These are phyloP conservation scores for Russula abietina DNA, from an alignment of 768 basidiomycete genomes.

Conservation along the genomic window DNA sequence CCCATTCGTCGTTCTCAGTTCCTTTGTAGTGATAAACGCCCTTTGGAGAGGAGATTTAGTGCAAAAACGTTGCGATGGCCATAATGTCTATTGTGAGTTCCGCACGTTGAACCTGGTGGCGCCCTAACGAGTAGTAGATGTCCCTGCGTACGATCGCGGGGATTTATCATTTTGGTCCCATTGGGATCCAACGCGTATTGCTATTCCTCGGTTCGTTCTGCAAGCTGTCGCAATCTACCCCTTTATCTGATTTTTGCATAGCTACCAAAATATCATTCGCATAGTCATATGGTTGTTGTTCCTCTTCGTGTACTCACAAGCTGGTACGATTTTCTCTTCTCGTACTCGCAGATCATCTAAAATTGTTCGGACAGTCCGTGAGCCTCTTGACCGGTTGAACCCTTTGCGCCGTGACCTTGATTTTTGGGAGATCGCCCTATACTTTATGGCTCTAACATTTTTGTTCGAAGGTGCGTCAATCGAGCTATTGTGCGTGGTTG, in stretches of 20 bases:
- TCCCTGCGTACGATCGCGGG: constrained; percentile 54
- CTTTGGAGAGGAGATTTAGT: constrained; percentile 82
- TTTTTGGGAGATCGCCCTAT: constrained; percentile 73
- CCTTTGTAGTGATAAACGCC: constrained; percentile 57
- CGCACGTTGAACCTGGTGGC: not conserved
- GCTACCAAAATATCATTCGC: constrained; percentile 83
- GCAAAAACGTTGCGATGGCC: constrained; percentile 66
- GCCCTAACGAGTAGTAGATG: constrained; percentile 42
- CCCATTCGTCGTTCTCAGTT: not conserved
- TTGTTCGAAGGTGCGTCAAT: constrained; percentile 61
- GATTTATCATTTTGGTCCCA: constrained; percentile 58
- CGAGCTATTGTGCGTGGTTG: not conserved
- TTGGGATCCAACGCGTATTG: constrained; percentile 68
- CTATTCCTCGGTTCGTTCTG: constrained; percentile 59
- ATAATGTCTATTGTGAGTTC: constrained; percentile 70
- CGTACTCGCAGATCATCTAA: not conserved
- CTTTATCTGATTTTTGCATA: constrained; percentile 26
- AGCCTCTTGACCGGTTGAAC: constrained; percentile 69
- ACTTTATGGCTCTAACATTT: constrained; percentile 72
- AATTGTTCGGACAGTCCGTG: constrained; percentile 46
- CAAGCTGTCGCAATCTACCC: not conserved
- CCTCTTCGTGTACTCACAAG: constrained; percentile 75
- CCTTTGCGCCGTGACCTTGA: constrained; percentile 54
- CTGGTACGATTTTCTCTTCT: constrained; percentile 43
- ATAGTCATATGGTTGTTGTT: constrained; percentile 74